Evolutionary conservation across 495 filamentous ascomycete genomes (phyloP).

Genomic region (Niebla homalea): DNA sequence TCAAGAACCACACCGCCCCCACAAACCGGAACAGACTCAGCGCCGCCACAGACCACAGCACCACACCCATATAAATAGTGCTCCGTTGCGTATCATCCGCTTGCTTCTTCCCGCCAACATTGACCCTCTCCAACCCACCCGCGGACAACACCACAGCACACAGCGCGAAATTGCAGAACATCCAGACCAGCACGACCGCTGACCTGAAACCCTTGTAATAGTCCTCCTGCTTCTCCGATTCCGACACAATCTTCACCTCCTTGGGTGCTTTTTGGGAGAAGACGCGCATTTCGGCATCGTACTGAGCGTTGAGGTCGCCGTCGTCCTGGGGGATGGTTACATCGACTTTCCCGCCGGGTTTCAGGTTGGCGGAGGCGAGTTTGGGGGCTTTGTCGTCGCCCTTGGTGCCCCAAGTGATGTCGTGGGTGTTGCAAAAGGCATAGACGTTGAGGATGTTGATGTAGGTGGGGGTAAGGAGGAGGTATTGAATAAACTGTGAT

Average conservation of each 20-base stretch:
- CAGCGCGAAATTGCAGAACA: slow-evolving; percentile 89
- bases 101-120: slow-evolving; percentile 30
- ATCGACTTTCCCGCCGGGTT: slow-evolving; percentile 85
- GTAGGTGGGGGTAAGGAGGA: slow-evolving; percentile 87
- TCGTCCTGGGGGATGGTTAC: slow-evolving; percentile 84
- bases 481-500: slow-evolving; percentile 74
- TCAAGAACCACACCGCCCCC: slow-evolving; percentile 88
- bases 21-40: slow-evolving; percentile 80
- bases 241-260: slow-evolving; percentile 44
- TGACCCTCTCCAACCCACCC: slow-evolving; percentile 62
- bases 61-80: slow-evolving; percentile 77
- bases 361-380: slow-evolving; percentile 65
- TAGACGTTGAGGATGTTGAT: slow-evolving; percentile 97
- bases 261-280: slow-evolving; percentile 60
- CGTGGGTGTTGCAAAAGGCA: slow-evolving; percentile 96
- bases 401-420: slow-evolving; percentile 95
- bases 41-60: slow-evolving; percentile 85
- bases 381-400: slow-evolving; percentile 84
- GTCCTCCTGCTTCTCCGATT: slow-evolving; percentile 80
- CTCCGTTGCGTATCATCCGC: slow-evolving; percentile 33
- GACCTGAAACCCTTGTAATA: slow-evolving; percentile 96
- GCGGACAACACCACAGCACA: slow-evolving; percentile 75
- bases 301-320: slow-evolving; percentile 79
- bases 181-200: slow-evolving; percentile 85
- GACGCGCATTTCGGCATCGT: slow-evolving; percentile 70